Evolutionary conservation across 1,284 basidiomycete genomes (phyloP), one percentile per base, ranked within the genome.

Genomic region (Austroboletus rostrupii): DNA sequence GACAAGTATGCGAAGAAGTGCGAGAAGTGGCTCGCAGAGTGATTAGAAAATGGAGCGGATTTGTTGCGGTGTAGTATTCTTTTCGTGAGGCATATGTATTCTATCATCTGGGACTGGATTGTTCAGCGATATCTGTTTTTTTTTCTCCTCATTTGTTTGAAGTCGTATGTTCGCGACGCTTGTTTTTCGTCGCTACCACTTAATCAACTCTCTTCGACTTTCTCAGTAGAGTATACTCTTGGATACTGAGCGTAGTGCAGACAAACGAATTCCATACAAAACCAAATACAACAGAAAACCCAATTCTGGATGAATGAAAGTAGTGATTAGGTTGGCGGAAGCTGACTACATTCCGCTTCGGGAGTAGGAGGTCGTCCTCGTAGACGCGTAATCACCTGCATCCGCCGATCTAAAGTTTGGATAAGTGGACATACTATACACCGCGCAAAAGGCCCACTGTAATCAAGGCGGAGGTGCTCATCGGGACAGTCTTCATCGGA

Each of bases 1-100:
- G 95, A 97, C 74, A 94, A 92, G 71, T 92, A 90, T 66, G 88
- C 85, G 57, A 92, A 92, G 76, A 89, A 89, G 66, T 89, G 87
- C 69, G 89, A 90, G 70, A 90, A 90, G 70, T 90, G 88, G 87
- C 76, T 92, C 38, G 87, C 81, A 36, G 89, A 91, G 63, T 90
- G 61, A 70, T 54, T 61, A 61, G 57, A 60, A 44, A 43, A 37
- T 35, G 57, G 48, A 53, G 41, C 29, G 62, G 60, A 54, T 59
- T 53, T 54, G 57, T 53, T 57, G 53, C 50, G 61, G 53, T 62
- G 62, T 68, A 61, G 49, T 57, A 53, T 61, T 57, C 54, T 58
- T 61, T 61, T 56, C 50, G 54, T 48, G 53, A 55, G 55, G 57
- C 59, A 66, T 50, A 53, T 73, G 70, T 73, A 72, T 62, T 70